Evolutionary conservation across 2,329 filamentous ascomycete genomes (phyloP), one percentile per base, ranked within the genome.

Genomic region (Arthrobotrys pseudoclavata): DNA sequence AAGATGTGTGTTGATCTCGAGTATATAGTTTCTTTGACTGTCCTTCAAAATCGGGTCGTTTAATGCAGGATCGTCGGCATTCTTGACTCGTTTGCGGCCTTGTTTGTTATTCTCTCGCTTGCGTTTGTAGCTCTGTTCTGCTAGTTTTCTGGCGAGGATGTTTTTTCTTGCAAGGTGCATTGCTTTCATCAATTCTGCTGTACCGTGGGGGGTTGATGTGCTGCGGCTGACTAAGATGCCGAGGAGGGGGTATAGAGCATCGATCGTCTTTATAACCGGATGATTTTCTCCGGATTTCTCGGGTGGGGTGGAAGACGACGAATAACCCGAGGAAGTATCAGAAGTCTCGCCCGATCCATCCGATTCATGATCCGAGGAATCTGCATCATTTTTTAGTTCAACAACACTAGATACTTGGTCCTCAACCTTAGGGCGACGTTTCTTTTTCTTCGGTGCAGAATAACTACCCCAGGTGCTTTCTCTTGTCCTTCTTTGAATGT

Each of bases 201-300:
- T 31, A n/a, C 74, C 74, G 31, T 64, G 24, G 5, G 55, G 50
- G 6, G 69, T 47, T 12, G 53, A 40, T 18, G 24, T 57, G 18
- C 74, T 48, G n/a, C 37, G 31, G 2, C 13, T 9, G 5, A 69
- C 3, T 29, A 67, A 57, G 18, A 53, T 63, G 7, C 24, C 18
- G 1, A 77, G 67, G 10, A 53, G 42, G 12, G 24, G 9, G 47
- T 77, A 77, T 4, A 77, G 52, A 0, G 52, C 18, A 22, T 77
- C 74, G 31, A 77, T 67, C 7, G 37, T 37, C 61, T 71, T 71
- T 15, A 77, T 26, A 22, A 77, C 20, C 3, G 50, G 67, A 20
- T 77, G 74, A 18, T 77, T 71, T 53, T 20, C 24, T 9, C 74
- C 74, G 1, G 60, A 45, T 0, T 31, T 47, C 10, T 42, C 57